Evolutionary conservation across 2,329 filamentous ascomycete genomes (phyloP).

Genomic region (Penicillium sp.): DNA sequence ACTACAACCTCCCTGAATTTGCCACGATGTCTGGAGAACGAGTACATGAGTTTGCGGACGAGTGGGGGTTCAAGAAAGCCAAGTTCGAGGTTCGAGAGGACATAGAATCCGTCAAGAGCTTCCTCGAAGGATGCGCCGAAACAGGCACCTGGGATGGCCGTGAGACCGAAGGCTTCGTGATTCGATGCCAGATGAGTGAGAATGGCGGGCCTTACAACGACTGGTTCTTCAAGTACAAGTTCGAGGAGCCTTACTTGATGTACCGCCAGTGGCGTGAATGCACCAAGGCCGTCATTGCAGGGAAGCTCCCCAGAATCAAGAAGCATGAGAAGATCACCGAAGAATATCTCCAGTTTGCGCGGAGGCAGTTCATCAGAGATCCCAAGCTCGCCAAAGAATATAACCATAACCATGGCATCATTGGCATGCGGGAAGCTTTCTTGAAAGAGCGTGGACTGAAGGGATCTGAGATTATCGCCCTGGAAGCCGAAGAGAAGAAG

Average conservation of each 20-base stretch:
- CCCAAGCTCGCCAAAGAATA: conserved; percentile 69
- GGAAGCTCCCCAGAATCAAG: conserved; percentile 70
- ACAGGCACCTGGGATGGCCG: conserved; percentile 86
- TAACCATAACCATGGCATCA: conserved; percentile 89
- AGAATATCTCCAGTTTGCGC: conserved; percentile 82
- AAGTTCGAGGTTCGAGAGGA: conserved; percentile 76
- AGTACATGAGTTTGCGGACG: conserved; percentile 86
- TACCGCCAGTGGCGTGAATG: conserved; percentile 98
- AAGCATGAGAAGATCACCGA: conserved; percentile 90
- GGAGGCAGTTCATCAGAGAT: conserved; percentile 67
- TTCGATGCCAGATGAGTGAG: conserved; percentile 72
- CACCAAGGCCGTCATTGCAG: conserved; percentile 81
- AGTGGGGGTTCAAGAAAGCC: conserved; percentile 92
- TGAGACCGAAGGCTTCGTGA: conserved; percentile 95
- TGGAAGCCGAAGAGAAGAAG: conserved; percentile 51
- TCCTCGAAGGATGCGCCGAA: conserved; percentile 81
- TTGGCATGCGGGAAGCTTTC: conserved; percentile 84
- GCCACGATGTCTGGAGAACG: conserved; percentile 76
- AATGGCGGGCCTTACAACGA: conserved; percentile 65
- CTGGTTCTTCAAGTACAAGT: conserved; percentile 99
- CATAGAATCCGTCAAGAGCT: conserved; percentile 69
- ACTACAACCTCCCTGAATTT: conserved; percentile 91
- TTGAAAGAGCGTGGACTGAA: conserved; percentile 78
- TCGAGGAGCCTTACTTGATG: conserved; percentile 98
- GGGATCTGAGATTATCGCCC: conserved; percentile 83